These are phyloP conservation scores for Amniculicola lignicola DNA, from an alignment of 495 filamentous ascomycete genomes.

Conservation along the genomic window DNA sequence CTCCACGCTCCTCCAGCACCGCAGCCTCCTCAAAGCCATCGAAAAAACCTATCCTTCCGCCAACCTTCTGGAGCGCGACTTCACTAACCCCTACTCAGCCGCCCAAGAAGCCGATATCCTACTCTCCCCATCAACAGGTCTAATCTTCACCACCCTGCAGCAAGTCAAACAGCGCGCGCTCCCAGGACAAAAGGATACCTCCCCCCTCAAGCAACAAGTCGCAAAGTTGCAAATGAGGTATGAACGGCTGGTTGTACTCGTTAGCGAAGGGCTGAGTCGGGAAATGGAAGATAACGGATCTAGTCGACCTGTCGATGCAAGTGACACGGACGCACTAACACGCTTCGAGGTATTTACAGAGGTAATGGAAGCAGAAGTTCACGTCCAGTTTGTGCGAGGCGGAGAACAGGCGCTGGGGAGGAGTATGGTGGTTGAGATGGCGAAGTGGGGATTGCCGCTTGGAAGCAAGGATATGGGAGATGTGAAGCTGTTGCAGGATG, in stretches of 20 bases:
- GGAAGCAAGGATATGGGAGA: conserved; percentile 27
- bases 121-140: conserved; percentile 64
- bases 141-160: conserved; percentile 69
- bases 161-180: conserved; percentile 68
- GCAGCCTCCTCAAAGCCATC: conserved; percentile 48
- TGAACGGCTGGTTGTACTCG: conserved; percentile 67
- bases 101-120: conserved; percentile 71
- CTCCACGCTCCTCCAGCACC: conserved; percentile 45
- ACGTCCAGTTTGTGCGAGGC: conserved; percentile 56
- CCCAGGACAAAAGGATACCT: conserved; percentile 51
- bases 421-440: conserved; percentile 56
- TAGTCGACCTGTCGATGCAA: conserved; percentile 33
- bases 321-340: conserved; percentile 52
- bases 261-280: conserved; percentile 50
- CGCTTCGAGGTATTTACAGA: conserved; percentile 55
- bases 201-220: conserved; percentile 58
- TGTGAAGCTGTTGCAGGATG: conserved; percentile 41
- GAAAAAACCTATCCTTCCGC: conserved; percentile 51
- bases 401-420: conserved; percentile 54
- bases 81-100: conserved; percentile 41
- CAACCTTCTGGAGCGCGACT: conserved; percentile 60
- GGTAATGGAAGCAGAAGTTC: conserved; percentile 44
- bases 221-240: conserved; percentile 56
- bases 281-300: conserved; percentile 15
- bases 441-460: conserved; percentile 32